Conservation (phyloP, 1,284 basidiomycete genomes). For the Pisolithus thermaeus region DNA sequence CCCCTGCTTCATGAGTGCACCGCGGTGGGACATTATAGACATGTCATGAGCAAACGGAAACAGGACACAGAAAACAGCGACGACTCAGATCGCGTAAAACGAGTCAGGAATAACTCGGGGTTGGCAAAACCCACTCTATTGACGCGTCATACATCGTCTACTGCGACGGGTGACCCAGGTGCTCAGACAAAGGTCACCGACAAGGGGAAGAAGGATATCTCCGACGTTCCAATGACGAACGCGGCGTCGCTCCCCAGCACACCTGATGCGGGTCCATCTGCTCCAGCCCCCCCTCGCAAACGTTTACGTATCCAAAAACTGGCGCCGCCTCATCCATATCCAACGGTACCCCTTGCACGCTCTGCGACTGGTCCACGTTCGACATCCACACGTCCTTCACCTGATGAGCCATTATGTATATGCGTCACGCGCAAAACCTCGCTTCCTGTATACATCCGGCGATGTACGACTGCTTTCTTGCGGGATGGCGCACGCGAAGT, state of each 20-base stretch:
- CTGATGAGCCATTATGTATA: conserved; percentile 70
- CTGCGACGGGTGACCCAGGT: neutral
- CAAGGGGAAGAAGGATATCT: neutral
- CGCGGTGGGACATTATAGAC: neutral
- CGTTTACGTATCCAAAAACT: conserved; percentile 54
- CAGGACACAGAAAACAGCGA: conserved; percentile 4
- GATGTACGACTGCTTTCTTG: conserved; percentile 72
- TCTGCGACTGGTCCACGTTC: conserved; percentile 77
- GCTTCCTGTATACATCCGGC: conserved; percentile 68
- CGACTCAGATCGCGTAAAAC: conserved; percentile 11
- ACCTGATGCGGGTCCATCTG: neutral
- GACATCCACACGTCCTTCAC: conserved; percentile 36
- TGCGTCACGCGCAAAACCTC: conserved; percentile 77
- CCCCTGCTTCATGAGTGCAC: neutral
- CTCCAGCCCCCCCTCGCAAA: conserved; percentile 6
- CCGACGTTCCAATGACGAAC: neutral
- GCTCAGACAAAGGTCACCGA: conserved; percentile 2
- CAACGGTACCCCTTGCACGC: conserved; percentile 69
- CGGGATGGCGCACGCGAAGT: conserved; percentile 80
- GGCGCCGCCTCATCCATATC: conserved; percentile 64
- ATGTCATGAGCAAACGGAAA: conserved; percentile 20
- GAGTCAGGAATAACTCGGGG: conserved; percentile 9
- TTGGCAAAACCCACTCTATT: neutral
- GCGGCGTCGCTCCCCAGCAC: neutral
- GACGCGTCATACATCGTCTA: neutral